Base-by-base conservation (phyloP, 805 yeast species). In the Hanseniaspora opuntiae region DNA sequence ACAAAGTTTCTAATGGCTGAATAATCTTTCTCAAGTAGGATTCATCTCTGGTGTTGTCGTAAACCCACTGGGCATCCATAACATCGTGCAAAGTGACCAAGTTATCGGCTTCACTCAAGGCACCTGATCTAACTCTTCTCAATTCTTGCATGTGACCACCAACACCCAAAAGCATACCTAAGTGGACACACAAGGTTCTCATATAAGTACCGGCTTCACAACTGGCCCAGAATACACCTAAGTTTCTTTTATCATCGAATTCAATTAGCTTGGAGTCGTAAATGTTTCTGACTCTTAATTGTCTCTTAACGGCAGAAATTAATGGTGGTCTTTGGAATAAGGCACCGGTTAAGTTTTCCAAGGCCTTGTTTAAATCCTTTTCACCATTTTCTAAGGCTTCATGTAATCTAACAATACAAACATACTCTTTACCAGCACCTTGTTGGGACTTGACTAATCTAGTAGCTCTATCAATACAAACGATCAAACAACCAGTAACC, bases 81-180 rank as follows among this genome's bases (percentile, higher is more conserved):
- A 93, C 93, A 72, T 93, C 98, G 72, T 93, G 98, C 65, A 93
- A 77, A 57, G 98, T 89, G 56, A 93, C 96, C 75, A 93, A 73
- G 70, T 84, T 82, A 66, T 93, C 97, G 63, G 75, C 77, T 73
- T 93, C 98, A 64, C 82, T 76, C 66, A 93, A 68, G 56, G 97
- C 97, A 68, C 98, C 98, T 47, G 96, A 86, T 74, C 98, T 82
- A 58, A 93, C 98, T 77, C 98, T 89, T 74, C 98, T 87, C 64
- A 93, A 82, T 74, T 93, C 98, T 78, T 93, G 98, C 98, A 93
- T 93, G 74, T 93, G 98, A 62, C 97, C 98, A 70, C 98, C 98
- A 61, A 88, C 97, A 64, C 97, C 97, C 60, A 93, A 77, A 56
- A 93, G 77, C 96, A 93, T 89, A 74, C 98, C 98, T 65, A 93